These are phyloP conservation scores for Xylaria scruposa DNA, from an alignment of 495 filamentous ascomycete species.

Conservation along the genomic window DNA sequence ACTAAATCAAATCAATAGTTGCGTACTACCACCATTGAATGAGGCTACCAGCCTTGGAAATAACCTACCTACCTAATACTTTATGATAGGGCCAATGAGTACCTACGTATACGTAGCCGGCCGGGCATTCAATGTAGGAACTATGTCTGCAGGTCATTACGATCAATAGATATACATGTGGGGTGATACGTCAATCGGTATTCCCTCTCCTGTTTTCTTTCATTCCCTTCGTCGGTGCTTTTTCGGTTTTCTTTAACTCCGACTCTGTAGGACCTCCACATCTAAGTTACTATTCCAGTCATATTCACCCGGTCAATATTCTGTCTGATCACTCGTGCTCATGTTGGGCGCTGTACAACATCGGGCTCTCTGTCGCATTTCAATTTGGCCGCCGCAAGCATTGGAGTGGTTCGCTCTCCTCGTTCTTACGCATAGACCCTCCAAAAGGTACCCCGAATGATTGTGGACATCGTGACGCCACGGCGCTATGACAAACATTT, in stretches of 20 bases:
- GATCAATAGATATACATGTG: background rate
- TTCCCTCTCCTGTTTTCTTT: background rate
- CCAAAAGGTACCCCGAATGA: background rate
- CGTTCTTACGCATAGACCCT: background rate
- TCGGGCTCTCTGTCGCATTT: background rate
- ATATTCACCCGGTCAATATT: constrained; percentile 1
- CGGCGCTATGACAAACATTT: constrained; percentile 1
- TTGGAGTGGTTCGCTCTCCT: background rate
- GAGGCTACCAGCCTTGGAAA: background rate
- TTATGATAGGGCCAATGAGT: background rate
- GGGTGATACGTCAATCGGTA: background rate
- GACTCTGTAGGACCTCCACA: background rate
- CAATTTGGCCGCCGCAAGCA: background rate
- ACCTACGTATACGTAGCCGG: too few relatives aligned
- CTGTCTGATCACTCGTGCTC: background rate
- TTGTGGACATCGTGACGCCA: background rate
- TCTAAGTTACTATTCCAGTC: background rate
- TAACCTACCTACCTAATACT: background rate
- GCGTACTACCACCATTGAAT: background rate
- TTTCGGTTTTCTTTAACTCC: background rate
- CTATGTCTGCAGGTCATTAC: background rate
- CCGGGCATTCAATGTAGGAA: background rate
- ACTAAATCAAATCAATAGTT: background rate
- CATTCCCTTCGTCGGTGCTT: background rate
- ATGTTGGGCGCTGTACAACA: background rate